A percentile compares a stretch with the other conserved stretches of the same genome.
Conservation (phyloP, 768 basidiomycete genomes). For the Tulasnella calospora region DNA sequence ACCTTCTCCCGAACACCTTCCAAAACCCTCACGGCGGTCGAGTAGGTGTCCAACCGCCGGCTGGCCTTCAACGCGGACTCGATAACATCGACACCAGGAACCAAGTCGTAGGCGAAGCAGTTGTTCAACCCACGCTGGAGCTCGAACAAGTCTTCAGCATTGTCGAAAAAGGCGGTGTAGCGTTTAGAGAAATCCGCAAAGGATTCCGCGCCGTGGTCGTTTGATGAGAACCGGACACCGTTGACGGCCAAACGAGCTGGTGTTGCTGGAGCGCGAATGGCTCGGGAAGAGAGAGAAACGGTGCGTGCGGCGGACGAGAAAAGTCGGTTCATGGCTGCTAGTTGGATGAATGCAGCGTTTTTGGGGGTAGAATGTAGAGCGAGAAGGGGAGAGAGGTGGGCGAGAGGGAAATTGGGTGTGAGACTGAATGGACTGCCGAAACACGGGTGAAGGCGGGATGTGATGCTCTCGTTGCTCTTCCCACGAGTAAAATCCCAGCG, state of each 20-base stretch:
- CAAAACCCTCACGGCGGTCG: slow-evolving; percentile 92
- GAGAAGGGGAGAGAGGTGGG: not conserved
- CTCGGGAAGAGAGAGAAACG: not conserved
- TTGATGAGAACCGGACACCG: slow-evolving; percentile 4
- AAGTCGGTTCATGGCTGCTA: slow-evolving; percentile 14
- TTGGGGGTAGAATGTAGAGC: not conserved
- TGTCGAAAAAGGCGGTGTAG: slow-evolving; percentile 89
- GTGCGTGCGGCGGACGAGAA: slow-evolving; percentile 7
- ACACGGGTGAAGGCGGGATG: slow-evolving; percentile 11
- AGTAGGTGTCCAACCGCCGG: slow-evolving; percentile 91
- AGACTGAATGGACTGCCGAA: not conserved
- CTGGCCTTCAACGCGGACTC: slow-evolving; percentile 85
- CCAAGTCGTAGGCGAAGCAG: slow-evolving; percentile 98
- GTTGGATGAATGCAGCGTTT: not conserved
- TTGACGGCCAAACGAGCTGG: not conserved
- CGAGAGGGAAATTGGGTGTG: slow-evolving; percentile 9
- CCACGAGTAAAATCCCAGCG: not conserved
- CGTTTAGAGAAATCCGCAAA: slow-evolving; percentile 93
- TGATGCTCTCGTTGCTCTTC: not conserved
- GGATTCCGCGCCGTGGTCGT: slow-evolving; percentile 60
- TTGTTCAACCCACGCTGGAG: slow-evolving; percentile 99
- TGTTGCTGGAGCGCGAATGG: not conserved
- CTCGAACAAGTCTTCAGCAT: slow-evolving; percentile 94
- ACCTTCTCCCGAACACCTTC: slow-evolving; percentile 97
- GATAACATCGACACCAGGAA: slow-evolving; percentile 75